Conservation (phyloP, 257 asterid genomes). For the Jacaranda copaia region DNA sequence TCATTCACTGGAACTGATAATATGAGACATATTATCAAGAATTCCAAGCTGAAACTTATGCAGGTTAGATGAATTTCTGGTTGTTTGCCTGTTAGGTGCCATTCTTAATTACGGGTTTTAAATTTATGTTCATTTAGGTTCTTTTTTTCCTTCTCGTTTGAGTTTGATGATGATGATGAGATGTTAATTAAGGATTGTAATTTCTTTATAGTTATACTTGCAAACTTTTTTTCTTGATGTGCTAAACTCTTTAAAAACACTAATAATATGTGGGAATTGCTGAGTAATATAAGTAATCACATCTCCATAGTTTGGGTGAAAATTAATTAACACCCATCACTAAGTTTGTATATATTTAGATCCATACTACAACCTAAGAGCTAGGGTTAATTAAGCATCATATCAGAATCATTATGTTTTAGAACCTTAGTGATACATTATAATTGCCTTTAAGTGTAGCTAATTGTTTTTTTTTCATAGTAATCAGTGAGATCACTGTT, state of each 20-base stretch:
- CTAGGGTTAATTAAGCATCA: background rate
- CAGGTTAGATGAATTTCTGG: background rate
- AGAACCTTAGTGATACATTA: background rate
- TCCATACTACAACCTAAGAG: background rate
- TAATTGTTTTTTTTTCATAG: background rate
- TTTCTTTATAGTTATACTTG: slow-evolving; percentile 13
- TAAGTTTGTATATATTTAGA: background rate
- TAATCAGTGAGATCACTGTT: slow-evolving; percentile 31
- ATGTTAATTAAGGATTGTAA: slow-evolving; percentile 18
- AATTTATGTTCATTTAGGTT: slow-evolving; percentile 22
- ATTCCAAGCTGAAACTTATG: slow-evolving; percentile 2
- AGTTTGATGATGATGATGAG: slow-evolving; percentile 16
- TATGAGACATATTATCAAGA: slow-evolving; percentile 20
- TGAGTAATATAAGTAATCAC: background rate
- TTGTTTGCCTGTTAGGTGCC: slow-evolving; percentile 17
- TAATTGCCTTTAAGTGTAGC: background rate
- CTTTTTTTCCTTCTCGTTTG: background rate
- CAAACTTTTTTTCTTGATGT: background rate
- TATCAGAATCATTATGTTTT: slow-evolving; percentile 12
- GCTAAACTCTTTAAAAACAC: background rate
- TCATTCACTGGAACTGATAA: slow-evolving; percentile 2
- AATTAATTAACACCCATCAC: background rate
- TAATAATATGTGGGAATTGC: background rate
- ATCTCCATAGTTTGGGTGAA: background rate
- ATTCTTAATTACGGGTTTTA: background rate